Percentiles rank a stretch among this genome's conserved stretches.
Evolutionary conservation across 495 filamentous ascomycete genomes (phyloP).

Genomic region (Glutinoglossum americanum): DNA sequence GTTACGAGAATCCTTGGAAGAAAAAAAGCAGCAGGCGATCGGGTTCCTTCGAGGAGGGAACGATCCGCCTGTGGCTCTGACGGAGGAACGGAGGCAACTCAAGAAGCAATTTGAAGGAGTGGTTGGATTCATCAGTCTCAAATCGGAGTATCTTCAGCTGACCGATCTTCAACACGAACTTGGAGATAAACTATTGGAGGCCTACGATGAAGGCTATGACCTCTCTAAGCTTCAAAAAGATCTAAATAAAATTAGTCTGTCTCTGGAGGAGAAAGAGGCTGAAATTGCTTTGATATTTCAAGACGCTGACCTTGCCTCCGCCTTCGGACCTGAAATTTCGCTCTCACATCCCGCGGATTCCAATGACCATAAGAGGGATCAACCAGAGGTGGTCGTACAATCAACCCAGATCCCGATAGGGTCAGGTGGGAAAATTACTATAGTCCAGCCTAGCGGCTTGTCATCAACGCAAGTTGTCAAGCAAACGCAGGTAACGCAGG

Average conservation of each 20-base stretch:
- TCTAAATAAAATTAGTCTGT: neutral
- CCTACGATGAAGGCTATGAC: constrained; percentile 1
- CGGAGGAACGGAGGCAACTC: constrained; percentile 1
- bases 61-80: neutral
- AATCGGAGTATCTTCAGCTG: neutral
- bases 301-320: neutral
- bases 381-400: neutral
- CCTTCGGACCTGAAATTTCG: neutral
- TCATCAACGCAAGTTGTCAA: neutral
- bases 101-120: neutral
- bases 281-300: neutral
- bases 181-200: neutral
- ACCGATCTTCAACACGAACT: neutral
- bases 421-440: neutral
- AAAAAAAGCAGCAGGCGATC: neutral
- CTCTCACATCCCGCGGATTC: neutral
- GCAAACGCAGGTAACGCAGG: neutral
- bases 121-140: neutral
- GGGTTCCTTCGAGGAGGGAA: neutral
- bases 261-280: neutral
- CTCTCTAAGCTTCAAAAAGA: neutral
- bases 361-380: neutral
- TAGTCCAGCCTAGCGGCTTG: neutral
- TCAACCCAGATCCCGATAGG: neutral
- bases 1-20: neutral